Base-by-base conservation (phyloP, 129 eudicot genomes). In the Ambrosia artemisiifolia region DNA sequence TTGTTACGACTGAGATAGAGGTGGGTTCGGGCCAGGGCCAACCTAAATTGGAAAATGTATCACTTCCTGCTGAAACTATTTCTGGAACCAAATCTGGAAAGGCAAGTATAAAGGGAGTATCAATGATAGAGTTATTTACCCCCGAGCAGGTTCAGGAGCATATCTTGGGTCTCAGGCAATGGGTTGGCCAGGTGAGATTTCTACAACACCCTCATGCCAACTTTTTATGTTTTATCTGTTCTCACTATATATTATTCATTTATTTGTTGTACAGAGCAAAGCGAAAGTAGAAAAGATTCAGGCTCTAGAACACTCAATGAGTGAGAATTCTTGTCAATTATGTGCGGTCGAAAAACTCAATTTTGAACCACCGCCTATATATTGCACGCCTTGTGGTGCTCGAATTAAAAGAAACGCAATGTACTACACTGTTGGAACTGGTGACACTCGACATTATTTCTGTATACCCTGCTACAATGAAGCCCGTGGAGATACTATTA, bases 271-370 rank as follows among this genome's bases (percentile, higher is more conserved):
- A 20, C 96, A 95, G 99, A 90, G 96, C 70, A 95, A 88, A 88
- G 91, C 99, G 8, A 95, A 95, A 77, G 99, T 85, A 17, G 99
- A 95, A 75, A 95, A 85, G 73, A 88, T 90, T 84, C 99, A 95
- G 78, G 99, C 97, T 34, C 81, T 95, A 85, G 94, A 88, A 73
- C 88, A 86, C 20, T 74, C 95, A 3, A 90, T 90, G 99, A 88
- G 88, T 62, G 99, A 95, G 82, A 95, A 95, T 71, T 90, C 97
- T 11, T 95, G 97, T 81, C 99, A 95, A 77, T 62, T 95, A 69
- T 95, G 97, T 80, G 97, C 97, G 2, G 97, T 95, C 69, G 99
- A 95, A 82, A 95, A 82, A 76, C 91, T 95, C 24, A 78, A 83
- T 24, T 95, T 95, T 86, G 99, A 95, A 81, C 99, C 99, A 38